Evolutionary conservation across 768 basidiomycete genomes (phyloP).

Genomic region (Leccinellum rugosiceps): DNA sequence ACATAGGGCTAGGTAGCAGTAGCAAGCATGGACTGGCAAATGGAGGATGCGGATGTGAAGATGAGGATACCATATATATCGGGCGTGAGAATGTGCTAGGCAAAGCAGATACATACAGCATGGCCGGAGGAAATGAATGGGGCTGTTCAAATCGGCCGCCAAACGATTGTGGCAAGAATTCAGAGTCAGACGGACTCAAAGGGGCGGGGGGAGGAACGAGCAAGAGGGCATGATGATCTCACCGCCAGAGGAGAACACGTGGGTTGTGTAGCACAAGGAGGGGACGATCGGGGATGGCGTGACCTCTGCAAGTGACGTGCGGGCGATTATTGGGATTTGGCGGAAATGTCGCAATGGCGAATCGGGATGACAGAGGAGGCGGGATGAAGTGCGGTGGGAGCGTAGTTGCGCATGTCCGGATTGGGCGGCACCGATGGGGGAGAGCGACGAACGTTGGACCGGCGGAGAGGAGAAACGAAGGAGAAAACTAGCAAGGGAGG

Average conservation of each 20-base stretch:
- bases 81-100: background rate
- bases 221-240: background rate
- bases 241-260: background rate
- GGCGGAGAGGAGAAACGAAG: slow-evolving; percentile 10
- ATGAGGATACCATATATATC: slow-evolving; percentile 11
- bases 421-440: slow-evolving; percentile 2
- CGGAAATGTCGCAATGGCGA: background rate
- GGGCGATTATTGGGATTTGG: background rate
- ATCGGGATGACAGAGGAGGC: background rate
- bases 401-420: slow-evolving; percentile 15
- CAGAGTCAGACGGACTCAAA: background rate
- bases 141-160: slow-evolving; percentile 6
- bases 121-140: slow-evolving; percentile 1
- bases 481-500: background rate
- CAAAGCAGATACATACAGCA: slow-evolving; percentile 6
- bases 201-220: background rate
- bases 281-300: background rate
- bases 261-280: background rate
- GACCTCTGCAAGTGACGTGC: background rate
- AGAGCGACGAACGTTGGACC: slow-evolving; percentile 4
- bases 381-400: slow-evolving; percentile 6
- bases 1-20: background rate
- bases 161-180: slow-evolving; percentile 6
- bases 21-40: background rate
- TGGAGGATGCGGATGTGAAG: background rate